These are phyloP conservation scores for Piper longum DNA, from an alignment of 164 flowering plant genomes.

Conservation along the genomic window DNA sequence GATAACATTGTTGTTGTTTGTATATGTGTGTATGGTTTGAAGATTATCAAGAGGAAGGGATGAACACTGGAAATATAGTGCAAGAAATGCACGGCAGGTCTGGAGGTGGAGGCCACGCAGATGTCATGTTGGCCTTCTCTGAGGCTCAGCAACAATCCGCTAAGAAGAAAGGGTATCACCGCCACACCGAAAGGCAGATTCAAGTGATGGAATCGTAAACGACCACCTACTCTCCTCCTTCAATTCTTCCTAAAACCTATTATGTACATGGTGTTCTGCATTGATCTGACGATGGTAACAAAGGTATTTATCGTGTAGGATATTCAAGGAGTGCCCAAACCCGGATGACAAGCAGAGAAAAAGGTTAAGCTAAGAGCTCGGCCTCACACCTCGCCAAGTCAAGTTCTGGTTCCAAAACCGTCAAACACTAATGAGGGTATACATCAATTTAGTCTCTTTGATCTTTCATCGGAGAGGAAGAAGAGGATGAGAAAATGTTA, in stretches of 20 bases:
- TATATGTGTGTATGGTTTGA: slow-evolving; percentile 5
- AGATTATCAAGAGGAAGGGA: slow-evolving; percentile 12
- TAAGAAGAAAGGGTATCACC: slow-evolving; percentile 85
- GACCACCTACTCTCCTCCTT: slow-evolving; percentile 2
- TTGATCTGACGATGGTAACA: background rate
- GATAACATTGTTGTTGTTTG: too few relatives aligned
- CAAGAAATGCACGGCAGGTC: slow-evolving; percentile 70
- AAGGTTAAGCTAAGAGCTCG: slow-evolving; percentile 80
- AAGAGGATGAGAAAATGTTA: too few relatives aligned
- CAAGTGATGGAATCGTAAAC: slow-evolving; percentile 92
- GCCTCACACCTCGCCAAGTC: slow-evolving; percentile 89
- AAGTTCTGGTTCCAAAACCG: slow-evolving; percentile 99
- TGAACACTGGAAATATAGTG: slow-evolving; percentile 23
- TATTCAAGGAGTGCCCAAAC: slow-evolving; percentile 86
- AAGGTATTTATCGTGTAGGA: slow-evolving; percentile 5
- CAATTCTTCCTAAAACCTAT: background rate
- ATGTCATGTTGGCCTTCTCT: slow-evolving; percentile 20
- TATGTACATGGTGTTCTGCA: background rate
- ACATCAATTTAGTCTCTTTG: background rate
- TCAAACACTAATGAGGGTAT: slow-evolving; percentile 65
- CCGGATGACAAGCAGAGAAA: slow-evolving; percentile 91
- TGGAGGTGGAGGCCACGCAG: slow-evolving; percentile 67
- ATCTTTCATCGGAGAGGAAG: background rate
- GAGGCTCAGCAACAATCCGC: slow-evolving; percentile 8
- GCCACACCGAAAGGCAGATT: slow-evolving; percentile 90